Evolutionary conservation across 768 basidiomycete genomes (phyloP), one percentile per base, ranked within the genome.

Genomic region (Heimioporus sp.): DNA sequence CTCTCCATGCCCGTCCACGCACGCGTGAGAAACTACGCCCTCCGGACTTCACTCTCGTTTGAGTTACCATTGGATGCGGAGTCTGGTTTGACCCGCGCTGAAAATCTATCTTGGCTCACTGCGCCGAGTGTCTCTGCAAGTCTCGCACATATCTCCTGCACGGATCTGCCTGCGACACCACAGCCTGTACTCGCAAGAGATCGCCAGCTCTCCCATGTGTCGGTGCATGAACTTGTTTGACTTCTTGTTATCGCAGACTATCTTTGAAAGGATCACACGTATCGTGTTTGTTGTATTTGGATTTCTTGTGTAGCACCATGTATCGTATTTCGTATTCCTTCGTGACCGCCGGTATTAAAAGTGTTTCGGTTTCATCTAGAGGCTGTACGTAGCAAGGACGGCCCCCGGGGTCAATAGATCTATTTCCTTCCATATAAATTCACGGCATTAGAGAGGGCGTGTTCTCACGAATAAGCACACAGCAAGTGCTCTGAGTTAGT

Each of bases 401-500:
- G 7, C 24, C 24, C 24, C 5, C 24, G 24, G 24, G 24, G 24
- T 28, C 24, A 28, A 28, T 28, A 28, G 24, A 28, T 28, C 24
- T 28, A 28, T 28, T 28, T 28, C 24, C 24, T 28, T 28, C 24
- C 24, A 28, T 28, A 28, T 7, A 28, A 24, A 28, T 28, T 28
- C 24, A 28, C 44, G 52, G 52, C 39, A 30, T 48, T 56, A 55
- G 19, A 12, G 44, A 11, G 46, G 12, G 13, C 19, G 36, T 40
- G 44, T 63, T 63, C 61, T 64, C 61, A 64, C 62, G 62, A 51
- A 51, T 37, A 38, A 47, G 9, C 34, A n/a, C n/a, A 40, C 15
- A 50, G 13, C 31, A 36, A 34, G 50, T 42, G 44, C 31, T 39
- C 44, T 5, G 34, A 11, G 50, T 38, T 37, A 46, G 24, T 38